Evolutionary conservation across 2,329 filamentous ascomycete species (phyloP).

Genomic region (Canariomyces notabilis): DNA sequence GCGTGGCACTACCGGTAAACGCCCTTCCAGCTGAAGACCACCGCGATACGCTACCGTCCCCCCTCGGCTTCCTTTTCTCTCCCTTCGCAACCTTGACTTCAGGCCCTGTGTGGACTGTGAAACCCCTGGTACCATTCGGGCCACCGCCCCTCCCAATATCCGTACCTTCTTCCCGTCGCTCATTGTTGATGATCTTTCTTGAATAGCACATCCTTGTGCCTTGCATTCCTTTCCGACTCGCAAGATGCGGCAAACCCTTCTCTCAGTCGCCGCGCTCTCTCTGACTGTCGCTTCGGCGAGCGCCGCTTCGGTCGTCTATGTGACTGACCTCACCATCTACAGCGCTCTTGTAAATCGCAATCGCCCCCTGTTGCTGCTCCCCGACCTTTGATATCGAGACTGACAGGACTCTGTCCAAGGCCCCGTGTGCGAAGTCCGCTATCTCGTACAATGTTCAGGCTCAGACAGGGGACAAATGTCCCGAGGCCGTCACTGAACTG

Average conservation of each 20-base stretch:
- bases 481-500: conserved; percentile 39
- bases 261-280: conserved; percentile 7
- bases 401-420: conserved; percentile 31
- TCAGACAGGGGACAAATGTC: conserved; percentile 41
- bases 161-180: conserved; percentile 12
- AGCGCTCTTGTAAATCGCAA: conserved; percentile 35
- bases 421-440: conserved; percentile 45
- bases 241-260: conserved; percentile 17
- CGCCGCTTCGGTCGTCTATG: conserved; percentile 34
- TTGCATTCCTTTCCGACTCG: not conserved
- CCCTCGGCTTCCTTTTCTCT: not conserved
- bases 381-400: not conserved
- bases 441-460: conserved; percentile 40
- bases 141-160: not conserved
- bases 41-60: not conserved
- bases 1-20: too few relatives aligned
- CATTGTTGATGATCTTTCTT: not conserved
- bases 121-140: not conserved
- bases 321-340: conserved; percentile 42
- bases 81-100: not conserved
- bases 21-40: conserved; percentile 1
- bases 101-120: not conserved
- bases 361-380: too few relatives aligned
- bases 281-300: conserved; percentile 6
- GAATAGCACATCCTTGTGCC: not conserved